Evolutionary conservation across 2,329 filamentous ascomycete genomes (phyloP).

Genomic region (Aspergillus sp.): DNA sequence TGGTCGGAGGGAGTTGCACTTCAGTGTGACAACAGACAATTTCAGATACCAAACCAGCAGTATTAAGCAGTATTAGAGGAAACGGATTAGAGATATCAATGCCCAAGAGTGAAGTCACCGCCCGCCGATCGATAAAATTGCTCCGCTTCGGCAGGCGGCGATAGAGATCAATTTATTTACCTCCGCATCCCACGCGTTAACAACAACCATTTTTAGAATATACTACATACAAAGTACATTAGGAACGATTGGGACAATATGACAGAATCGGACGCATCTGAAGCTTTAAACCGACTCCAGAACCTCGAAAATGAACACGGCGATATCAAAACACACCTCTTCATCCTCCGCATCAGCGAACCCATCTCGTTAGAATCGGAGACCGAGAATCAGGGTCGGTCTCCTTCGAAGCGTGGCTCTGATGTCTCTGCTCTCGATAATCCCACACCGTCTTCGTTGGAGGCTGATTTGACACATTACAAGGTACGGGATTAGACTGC

Average conservation of each 20-base stretch:
- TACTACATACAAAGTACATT: not conserved
- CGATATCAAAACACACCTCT: slow-evolving; percentile 47
- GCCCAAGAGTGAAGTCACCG: slow-evolving; percentile 8
- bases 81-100: too few species aligned
- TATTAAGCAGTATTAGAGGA: not conserved
- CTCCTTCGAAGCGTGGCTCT: slow-evolving; percentile 54
- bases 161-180: slow-evolving; percentile 12
- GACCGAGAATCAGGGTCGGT: slow-evolving; percentile 16
- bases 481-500: slow-evolving; percentile 45
- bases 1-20: slow-evolving; percentile 11
- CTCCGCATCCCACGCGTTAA: slow-evolving; percentile 8
- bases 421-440: slow-evolving; percentile 65
- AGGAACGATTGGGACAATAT: slow-evolving; percentile 5
- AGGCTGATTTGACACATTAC: slow-evolving; percentile 82
- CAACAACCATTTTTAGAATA: not conserved
- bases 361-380: slow-evolving; percentile 52
- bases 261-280: slow-evolving; percentile 14
- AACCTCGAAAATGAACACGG: slow-evolving; percentile 35
- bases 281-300: slow-evolving; percentile 43
- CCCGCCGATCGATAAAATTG: not conserved
- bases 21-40: not conserved
- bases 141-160: not conserved
- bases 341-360: slow-evolving; percentile 70
- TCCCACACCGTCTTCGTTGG: slow-evolving; percentile 67
- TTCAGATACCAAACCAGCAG: not conserved